Conservation (phyloP, 2,329 filamentous ascomycete genomes). For the Penicillium sp. region DNA sequence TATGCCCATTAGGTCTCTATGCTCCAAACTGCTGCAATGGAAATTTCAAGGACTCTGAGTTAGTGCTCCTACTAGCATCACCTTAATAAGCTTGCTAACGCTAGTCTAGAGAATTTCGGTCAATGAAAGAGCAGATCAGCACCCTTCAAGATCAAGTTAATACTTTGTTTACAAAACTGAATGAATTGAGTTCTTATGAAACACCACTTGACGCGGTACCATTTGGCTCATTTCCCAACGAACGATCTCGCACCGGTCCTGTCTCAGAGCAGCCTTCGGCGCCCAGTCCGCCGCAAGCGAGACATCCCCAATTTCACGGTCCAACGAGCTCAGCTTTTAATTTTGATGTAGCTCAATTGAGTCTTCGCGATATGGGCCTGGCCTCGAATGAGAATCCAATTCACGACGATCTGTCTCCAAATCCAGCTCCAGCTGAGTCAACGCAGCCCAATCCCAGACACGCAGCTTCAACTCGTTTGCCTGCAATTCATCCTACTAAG, state of each 20-base stretch:
- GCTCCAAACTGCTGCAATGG: constrained; percentile 65
- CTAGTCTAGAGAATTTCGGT: constrained; percentile 66
- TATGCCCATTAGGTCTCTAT: constrained; percentile 48
- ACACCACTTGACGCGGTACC: constrained; percentile 29
- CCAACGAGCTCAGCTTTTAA: constrained; percentile 83
- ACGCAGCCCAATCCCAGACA: constrained; percentile 30
- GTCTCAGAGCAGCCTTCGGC: constrained; percentile 17
- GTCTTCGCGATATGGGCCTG: constrained; percentile 86
- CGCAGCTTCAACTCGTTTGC: constrained; percentile 25
- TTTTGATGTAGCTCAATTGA: constrained; percentile 80
- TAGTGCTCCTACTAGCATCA: constrained; percentile 21
- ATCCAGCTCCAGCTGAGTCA: constrained; percentile 50
- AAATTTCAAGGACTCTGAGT: constrained; percentile 86
- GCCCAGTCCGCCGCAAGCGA: constrained; percentile 48
- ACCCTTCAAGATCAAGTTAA: constrained; percentile 81
- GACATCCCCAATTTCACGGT: constrained; percentile 68
- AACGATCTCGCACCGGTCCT: constrained; percentile 32
- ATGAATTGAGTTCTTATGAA: constrained; percentile 55
- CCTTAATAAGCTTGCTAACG: not conserved
- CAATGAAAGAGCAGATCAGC: constrained; percentile 70
- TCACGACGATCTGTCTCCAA: constrained; percentile 56
- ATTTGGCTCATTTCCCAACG: constrained; percentile 33
- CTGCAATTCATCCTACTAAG: constrained; percentile 46
- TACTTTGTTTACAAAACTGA: constrained; percentile 68
- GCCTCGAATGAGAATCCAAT: constrained; percentile 56